These are phyloP conservation scores for Macrotyloma uniflorum DNA, from an alignment of 306 rosid genomes.

Conservation along the genomic window DNA sequence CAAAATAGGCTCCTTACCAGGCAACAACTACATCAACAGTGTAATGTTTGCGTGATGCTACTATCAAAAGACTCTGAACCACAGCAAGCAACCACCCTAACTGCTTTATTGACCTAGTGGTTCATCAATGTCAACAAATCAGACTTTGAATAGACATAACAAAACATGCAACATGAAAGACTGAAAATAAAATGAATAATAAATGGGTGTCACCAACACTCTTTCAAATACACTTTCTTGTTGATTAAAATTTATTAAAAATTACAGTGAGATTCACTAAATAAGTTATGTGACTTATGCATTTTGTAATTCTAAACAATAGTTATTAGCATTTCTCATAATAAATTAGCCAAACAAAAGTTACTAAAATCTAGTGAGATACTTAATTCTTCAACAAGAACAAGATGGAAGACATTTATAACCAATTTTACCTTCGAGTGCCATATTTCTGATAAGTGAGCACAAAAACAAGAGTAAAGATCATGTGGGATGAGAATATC, in stretches of 20 bases:
- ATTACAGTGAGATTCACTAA: background rate
- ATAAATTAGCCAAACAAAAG: conserved; percentile 8
- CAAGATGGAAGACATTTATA: background rate
- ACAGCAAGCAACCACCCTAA: conserved; percentile 85
- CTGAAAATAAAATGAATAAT: background rate
- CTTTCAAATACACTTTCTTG: background rate
- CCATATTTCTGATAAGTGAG: conserved; percentile 93
- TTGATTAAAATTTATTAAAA: background rate
- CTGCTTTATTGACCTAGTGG: conserved; percentile 75
- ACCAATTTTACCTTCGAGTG: conserved; percentile 59
- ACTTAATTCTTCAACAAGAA: background rate
- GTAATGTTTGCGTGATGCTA: conserved; percentile 99
- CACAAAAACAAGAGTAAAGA: conserved; percentile 85
- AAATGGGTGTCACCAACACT: background rate
- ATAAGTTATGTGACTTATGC: background rate
- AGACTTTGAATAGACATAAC: conserved; percentile 8
- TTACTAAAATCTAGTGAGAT: background rate
- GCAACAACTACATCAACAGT: conserved; percentile 98
- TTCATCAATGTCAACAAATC: conserved; percentile 37
- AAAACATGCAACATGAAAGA: background rate
- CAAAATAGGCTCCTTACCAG: conserved; percentile 58
- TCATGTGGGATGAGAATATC: conserved; percentile 98
- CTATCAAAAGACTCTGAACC: conserved; percentile 83
- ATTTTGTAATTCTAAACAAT: background rate
- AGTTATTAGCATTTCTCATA: background rate